Percentiles rank a stretch among this genome's conserved stretches.
Evolutionary conservation across 495 filamentous ascomycete species (phyloP).

Genomic region (Zalerion maritima): DNA sequence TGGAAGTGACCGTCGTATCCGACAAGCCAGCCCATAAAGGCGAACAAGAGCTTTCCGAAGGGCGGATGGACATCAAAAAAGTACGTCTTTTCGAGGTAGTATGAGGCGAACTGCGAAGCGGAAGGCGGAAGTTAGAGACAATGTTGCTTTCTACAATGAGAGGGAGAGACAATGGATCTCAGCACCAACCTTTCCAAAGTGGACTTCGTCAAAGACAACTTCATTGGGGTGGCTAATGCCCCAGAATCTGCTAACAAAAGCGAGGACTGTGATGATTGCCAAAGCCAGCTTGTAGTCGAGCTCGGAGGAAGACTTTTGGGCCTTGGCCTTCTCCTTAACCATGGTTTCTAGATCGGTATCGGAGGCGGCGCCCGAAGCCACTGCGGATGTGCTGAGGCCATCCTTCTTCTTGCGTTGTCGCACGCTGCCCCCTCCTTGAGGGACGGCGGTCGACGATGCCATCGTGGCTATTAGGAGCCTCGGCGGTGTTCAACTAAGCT

Average conservation of each 20-base stretch:
- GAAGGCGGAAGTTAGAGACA: constrained; percentile 7
- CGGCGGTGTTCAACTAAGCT: no score
- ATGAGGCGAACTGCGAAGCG: constrained; percentile 65
- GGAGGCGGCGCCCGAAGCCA: constrained; percentile 14
- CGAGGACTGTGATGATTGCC: constrained; percentile 59
- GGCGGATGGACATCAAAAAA: constrained; percentile 99
- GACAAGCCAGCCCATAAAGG: constrained; percentile 87
- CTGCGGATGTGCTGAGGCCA: no score
- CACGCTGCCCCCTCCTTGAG: constrained; percentile 31
- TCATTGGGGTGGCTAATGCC: constrained; percentile 87
- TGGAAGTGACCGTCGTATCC: constrained; percentile 95
- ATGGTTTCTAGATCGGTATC: constrained; percentile 33
- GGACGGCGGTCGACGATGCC: constrained; percentile 19
- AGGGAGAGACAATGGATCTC: constrained; percentile 1
- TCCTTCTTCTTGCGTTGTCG: constrained; percentile 38
- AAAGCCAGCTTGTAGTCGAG: constrained; percentile 79
- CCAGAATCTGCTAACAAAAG: constrained; percentile 87
- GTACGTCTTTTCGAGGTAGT: constrained; percentile 94
- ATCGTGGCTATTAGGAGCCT: constrained; percentile 19
- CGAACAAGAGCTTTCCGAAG: constrained; percentile 81
- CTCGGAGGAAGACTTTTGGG: constrained; percentile 34
- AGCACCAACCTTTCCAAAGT: constrained; percentile 96
- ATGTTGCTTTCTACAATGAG: constrained; percentile 1
- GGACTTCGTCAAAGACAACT: constrained; percentile 98
- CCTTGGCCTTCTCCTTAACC: constrained; percentile 15